Percentiles rank a stretch among this genome's conserved stretches.
These are phyloP conservation scores for Trifolium fragiferum DNA, from an alignment of 306 rosid species.

Conservation along the genomic window DNA sequence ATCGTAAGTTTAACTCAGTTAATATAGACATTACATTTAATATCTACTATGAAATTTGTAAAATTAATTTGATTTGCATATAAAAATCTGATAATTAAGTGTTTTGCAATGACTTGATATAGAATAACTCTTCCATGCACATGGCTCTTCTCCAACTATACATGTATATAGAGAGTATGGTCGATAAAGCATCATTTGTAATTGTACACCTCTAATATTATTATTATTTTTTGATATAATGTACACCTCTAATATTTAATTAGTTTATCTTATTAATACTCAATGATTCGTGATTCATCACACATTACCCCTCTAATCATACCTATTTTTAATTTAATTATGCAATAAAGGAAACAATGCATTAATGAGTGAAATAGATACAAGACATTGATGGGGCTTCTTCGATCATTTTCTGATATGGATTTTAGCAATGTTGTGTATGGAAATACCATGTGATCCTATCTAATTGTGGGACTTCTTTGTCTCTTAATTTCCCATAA, in stretches of 20 bases:
- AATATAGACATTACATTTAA: too few species aligned
- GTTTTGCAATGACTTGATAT: background rate
- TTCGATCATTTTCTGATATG: conserved; percentile 49
- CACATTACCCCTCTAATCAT: conserved; percentile 27
- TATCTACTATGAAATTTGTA: background rate
- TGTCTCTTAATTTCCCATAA: conserved; percentile 48
- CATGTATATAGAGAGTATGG: conserved; percentile 13
- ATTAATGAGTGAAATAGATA: conserved; percentile 43
- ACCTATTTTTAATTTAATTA: conserved; percentile 19
- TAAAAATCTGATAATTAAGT: conserved; percentile 34
- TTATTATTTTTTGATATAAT: too few species aligned
- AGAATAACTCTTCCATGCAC: conserved; percentile 27
- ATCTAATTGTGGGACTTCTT: conserved; percentile 54
- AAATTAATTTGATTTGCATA: conserved; percentile 5
- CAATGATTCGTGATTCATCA: background rate
- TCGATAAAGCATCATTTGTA: background rate
- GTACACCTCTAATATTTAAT: conserved; percentile 7
- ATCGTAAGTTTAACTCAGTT: too few species aligned
- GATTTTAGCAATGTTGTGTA: conserved; percentile 35
- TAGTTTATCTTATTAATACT: background rate
- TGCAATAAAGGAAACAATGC: conserved; percentile 36
- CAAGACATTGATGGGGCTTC: conserved; percentile 49
- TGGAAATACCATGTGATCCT: conserved; percentile 41
- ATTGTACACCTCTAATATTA: conserved; percentile 1
- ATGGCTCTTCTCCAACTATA: conserved; percentile 23